Evolutionary conservation across 352 stramenopile species (phyloP), one percentile per base, ranked within the genome.

Genomic region (Phytophthora vignae): DNA sequence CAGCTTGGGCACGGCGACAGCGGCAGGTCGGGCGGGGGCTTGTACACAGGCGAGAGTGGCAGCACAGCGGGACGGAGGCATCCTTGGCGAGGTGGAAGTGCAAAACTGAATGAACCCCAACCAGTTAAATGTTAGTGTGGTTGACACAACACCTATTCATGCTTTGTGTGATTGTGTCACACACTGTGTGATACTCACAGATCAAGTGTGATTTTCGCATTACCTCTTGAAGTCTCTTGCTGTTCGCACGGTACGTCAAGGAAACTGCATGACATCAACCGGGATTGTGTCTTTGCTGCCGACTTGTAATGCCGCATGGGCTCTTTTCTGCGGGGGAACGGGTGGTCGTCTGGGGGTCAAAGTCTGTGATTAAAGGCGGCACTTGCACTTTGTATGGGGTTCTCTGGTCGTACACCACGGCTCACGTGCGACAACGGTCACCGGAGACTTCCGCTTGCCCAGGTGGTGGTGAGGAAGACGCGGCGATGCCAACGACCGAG

Each of bases 401-500:
- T 70, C 31, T 36, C 31, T 36, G 31, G 31, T 36, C 31, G 31
- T 36, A 56, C 36, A 33, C 25, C 17, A 7, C 8, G 38, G 4
- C 40, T 49, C 42, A 65, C 36, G 64, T 71, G 64, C 46, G 64
- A 71, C 55, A 70, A 53, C 48, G 15, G 10, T 49, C 1, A 62
- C 9, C 15, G 7, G 55, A 60, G 64, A 52, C 33, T 67, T 72
- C 64, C 19, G 36, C 21, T 11, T 42, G 6, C 49, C 25, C 64
- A 72, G 59, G 64, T 67, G 64, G 64, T 50, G 38, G 64, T 67
- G 64, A 50, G 33, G 64, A 56, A 72, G 64, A 60, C 48, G 15
- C 27, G 38, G 31, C 64, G 21, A 46, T 10, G 54, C 48, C 21
- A 48, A 36, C 38, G 15, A 64, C 40, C 15, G 22, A n/a, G n/a